Evolutionary conservation across 352 stramenopile species (phyloP).

Genomic region (Globisporangium alternatum): DNA sequence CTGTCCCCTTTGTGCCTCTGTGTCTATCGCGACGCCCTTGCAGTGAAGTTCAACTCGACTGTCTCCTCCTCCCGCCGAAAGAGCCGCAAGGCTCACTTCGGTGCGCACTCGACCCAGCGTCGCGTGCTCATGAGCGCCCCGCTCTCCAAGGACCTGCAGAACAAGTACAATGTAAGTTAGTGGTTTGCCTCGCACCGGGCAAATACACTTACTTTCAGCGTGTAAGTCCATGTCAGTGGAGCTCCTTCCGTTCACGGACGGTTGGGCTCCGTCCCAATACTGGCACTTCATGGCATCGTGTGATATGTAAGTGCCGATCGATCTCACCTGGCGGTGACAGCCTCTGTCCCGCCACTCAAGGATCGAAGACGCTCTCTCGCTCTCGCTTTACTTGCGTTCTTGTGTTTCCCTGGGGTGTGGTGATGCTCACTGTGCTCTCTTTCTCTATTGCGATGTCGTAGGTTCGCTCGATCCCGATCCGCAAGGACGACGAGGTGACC

Average conservation of each 20-base stretch:
- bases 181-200: constrained; percentile 22
- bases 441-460: constrained; percentile 19
- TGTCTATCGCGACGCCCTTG: constrained; percentile 2
- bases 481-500: constrained; percentile 99
- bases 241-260: background rate
- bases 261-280: constrained; percentile 14
- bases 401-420: background rate
- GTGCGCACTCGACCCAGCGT: constrained; percentile 94
- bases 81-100: constrained; percentile 99
- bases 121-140: constrained; percentile 97
- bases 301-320: constrained; percentile 77
- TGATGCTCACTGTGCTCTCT: background rate
- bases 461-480: constrained; percentile 97
- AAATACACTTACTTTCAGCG: constrained; percentile 79
- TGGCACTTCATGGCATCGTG: constrained; percentile 90
- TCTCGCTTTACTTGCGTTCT: background rate
- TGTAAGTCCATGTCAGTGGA: constrained; percentile 88
- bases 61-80: constrained; percentile 96
- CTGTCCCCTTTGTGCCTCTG: background rate
- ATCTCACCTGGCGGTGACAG: background rate
- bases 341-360: background rate
- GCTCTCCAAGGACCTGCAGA: constrained; percentile 99
- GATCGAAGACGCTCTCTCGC: constrained; percentile 13
- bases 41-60: constrained; percentile 94
- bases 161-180: constrained; percentile 98